Evolutionary conservation across 495 filamentous ascomycete species (phyloP).

Genomic region (Aspergillus steynii): DNA sequence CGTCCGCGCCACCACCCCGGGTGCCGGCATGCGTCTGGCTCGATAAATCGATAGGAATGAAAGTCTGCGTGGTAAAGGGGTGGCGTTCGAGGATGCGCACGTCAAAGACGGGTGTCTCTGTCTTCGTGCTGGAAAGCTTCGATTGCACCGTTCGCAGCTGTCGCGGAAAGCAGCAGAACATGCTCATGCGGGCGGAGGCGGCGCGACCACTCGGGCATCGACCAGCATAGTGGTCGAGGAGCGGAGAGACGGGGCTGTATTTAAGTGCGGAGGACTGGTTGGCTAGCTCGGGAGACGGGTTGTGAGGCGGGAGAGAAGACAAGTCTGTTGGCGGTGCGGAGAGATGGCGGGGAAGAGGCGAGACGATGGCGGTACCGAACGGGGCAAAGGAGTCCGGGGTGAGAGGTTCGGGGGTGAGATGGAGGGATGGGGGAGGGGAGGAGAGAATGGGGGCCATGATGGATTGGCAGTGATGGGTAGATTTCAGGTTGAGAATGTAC

Average conservation of each 20-base stretch:
- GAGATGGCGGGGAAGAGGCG: slow-evolving; percentile 58
- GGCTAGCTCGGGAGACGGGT: slow-evolving; percentile 47
- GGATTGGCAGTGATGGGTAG: not conserved
- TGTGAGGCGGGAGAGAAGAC: slow-evolving; percentile 41
- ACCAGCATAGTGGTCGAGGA: slow-evolving; percentile 63
- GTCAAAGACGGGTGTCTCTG: slow-evolving; percentile 50
- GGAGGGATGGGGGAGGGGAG: slow-evolving; percentile 28
- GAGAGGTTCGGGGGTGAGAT: slow-evolving; percentile 58
- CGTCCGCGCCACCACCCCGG: not conserved
- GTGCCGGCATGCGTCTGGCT: slow-evolving; percentile 28
- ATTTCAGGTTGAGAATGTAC: not conserved
- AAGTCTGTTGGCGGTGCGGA: slow-evolving; percentile 40
- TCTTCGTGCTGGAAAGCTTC: slow-evolving; percentile 13
- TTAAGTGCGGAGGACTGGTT: slow-evolving; percentile 92
- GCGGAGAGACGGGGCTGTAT: slow-evolving; percentile 73
- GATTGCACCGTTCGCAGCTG: slow-evolving; percentile 32
- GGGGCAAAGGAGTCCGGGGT: slow-evolving; percentile 65
- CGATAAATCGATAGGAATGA: slow-evolving; percentile 72
- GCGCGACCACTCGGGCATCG: slow-evolving; percentile 61
- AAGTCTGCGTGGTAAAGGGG: slow-evolving; percentile 91
- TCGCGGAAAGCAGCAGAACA: slow-evolving; percentile 86
- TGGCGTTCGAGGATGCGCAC: slow-evolving; percentile 86
- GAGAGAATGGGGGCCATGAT: slow-evolving; percentile 32
- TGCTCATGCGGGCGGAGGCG: slow-evolving; percentile 69
- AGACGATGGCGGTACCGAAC: slow-evolving; percentile 82